These are phyloP conservation scores for Boletus edulis DNA, from an alignment of 768 basidiomycete genomes.

Conservation along the genomic window DNA sequence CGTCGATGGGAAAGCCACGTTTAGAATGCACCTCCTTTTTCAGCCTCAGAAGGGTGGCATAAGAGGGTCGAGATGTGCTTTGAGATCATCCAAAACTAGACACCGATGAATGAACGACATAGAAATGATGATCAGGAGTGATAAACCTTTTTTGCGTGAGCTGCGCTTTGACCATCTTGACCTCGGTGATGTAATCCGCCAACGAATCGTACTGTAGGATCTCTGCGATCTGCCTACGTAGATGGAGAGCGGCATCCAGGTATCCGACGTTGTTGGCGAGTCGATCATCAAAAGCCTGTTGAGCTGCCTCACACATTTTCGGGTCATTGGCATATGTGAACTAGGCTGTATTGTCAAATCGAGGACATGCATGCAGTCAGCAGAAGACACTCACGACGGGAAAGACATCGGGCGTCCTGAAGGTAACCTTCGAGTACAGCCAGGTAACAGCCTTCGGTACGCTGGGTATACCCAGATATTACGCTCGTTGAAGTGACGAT, in stretches of 20 bases:
- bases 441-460: too few relatives aligned
- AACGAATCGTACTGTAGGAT: conserved; percentile 75
- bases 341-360: too few relatives aligned
- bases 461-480: too few relatives aligned
- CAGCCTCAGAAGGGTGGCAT: conserved; percentile 60
- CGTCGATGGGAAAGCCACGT: conserved; percentile 60
- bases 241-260: conserved; percentile 61
- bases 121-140: neutral
- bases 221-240: conserved; percentile 67
- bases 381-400: too few relatives aligned
- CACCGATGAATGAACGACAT: neutral
- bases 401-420: too few relatives aligned
- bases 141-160: conserved; percentile 55
- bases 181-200: conserved; percentile 83
- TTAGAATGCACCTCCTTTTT: conserved; percentile 73
- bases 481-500: conserved; percentile 49
- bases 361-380: too few relatives aligned
- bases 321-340: too few relatives aligned
- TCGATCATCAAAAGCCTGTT: too few relatives aligned
- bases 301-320: too few relatives aligned
- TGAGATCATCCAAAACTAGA: conserved; percentile 73
- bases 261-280: conserved; percentile 31
- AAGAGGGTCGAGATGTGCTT: conserved; percentile 69
- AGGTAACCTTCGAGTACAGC: too few relatives aligned
- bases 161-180: conserved; percentile 77